A percentile compares a stretch with the other conserved stretches of the same genome.
Evolutionary conservation across 23 red algal species (phyloP).

Genomic region (Gracilaria domingensis): DNA sequence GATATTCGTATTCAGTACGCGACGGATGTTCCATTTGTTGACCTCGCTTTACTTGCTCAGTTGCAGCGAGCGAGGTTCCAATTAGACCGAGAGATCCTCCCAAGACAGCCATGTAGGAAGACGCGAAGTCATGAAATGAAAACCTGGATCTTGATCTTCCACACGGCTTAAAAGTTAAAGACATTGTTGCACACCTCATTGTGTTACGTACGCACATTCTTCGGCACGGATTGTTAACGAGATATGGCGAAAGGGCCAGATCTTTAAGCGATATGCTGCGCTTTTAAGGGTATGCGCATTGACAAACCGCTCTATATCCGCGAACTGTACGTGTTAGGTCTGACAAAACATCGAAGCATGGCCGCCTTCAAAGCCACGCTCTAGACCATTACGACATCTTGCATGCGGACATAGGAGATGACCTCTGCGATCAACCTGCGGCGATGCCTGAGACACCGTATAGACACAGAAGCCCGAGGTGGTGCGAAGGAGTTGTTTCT

Average conservation of each 20-base stretch:
- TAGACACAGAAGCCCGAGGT: too few relatives aligned
- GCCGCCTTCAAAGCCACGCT: conserved; percentile 4
- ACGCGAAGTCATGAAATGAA: conserved; percentile 4
- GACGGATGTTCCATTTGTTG: conserved; percentile 8
- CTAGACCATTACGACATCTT: conserved; percentile 1
- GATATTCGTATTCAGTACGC: conserved; percentile 41
- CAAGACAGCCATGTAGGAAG: neutral
- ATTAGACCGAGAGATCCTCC: conserved; percentile 23
- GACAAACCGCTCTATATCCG: neutral
- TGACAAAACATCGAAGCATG: neutral
- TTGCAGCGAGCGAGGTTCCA: conserved; percentile 1
- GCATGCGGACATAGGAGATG: neutral
- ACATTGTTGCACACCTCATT: neutral
- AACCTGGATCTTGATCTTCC: conserved; percentile 5
- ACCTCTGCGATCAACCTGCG: too few relatives aligned
- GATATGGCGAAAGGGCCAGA: neutral
- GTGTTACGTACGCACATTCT: neutral
- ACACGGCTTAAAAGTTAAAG: neutral
- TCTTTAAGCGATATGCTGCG: neutral
- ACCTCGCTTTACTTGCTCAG: neutral
- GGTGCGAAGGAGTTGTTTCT: too few relatives aligned
- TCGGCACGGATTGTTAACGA: neutral
- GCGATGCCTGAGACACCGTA: too few relatives aligned
- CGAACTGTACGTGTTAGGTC: neutral
- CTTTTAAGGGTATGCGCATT: neutral